These are phyloP conservation scores for Ophiosphaerella narmari DNA, from an alignment of 2,329 filamentous ascomycete genomes.

Conservation along the genomic window DNA sequence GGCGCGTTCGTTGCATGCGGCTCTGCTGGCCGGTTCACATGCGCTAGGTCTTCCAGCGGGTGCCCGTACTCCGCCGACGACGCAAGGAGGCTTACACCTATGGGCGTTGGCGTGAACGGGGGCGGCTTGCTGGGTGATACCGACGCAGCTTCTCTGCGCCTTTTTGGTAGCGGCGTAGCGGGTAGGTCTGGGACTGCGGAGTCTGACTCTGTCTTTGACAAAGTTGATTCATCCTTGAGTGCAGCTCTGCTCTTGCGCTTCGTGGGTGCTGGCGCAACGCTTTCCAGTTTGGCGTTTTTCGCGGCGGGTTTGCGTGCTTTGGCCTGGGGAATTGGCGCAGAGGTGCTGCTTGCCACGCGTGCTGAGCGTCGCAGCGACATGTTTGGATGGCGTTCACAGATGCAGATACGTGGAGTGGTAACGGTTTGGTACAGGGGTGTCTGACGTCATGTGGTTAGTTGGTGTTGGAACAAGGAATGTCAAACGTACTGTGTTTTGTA, in stretches of 20 bases:
- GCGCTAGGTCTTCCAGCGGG: slow-evolving; percentile 32
- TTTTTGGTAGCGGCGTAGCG: slow-evolving; percentile 40
- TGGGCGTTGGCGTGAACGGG: slow-evolving; percentile 53
- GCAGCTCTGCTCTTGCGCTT: slow-evolving; percentile 29
- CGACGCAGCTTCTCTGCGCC: slow-evolving; percentile 18
- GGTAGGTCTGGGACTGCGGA: slow-evolving; percentile 22
- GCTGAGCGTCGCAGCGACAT: slow-evolving; percentile 61
- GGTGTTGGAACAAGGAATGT: slow-evolving; percentile 52
- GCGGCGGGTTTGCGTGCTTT: slow-evolving; percentile 10
- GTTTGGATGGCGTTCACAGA: slow-evolving; percentile 9
- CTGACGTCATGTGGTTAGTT: slow-evolving; percentile 29
- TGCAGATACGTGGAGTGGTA: slow-evolving; percentile 3
- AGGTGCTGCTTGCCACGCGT: slow-evolving; percentile 47
- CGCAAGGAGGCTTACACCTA: slow-evolving; percentile 53
- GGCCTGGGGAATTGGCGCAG: slow-evolving; percentile 20
- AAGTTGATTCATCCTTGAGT: slow-evolving; percentile 4
- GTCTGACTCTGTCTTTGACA: slow-evolving; percentile 1
- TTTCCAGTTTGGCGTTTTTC: slow-evolving; percentile 15
- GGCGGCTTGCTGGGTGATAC: slow-evolving; percentile 25
- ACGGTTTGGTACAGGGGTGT: slow-evolving; percentile 1
- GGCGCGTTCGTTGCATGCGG: slow-evolving; percentile 70
- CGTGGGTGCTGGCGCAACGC: slow-evolving; percentile 17
- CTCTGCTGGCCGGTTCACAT: slow-evolving; percentile 60
- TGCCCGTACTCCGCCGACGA: slow-evolving; percentile 19
- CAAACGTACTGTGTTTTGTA: slow-evolving; percentile 8